These are phyloP conservation scores for Penicillium sclerotigenum DNA, from an alignment of 2,329 filamentous ascomycete genomes.

Conservation along the genomic window DNA sequence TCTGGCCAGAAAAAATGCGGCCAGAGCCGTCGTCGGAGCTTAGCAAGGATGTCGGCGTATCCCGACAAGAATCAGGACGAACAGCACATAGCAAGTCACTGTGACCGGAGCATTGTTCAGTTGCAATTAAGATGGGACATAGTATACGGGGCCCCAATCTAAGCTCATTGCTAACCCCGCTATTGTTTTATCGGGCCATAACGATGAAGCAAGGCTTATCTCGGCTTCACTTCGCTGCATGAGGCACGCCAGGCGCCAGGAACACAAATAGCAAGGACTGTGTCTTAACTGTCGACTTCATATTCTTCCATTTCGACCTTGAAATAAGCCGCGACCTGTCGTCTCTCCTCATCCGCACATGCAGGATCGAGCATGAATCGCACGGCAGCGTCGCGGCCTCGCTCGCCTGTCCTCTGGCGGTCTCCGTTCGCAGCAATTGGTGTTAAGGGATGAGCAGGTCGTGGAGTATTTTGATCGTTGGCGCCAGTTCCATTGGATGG, in stretches of 20 bases:
- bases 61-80: neutral
- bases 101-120: neutral
- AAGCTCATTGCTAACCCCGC: neutral
- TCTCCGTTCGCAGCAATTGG: slow-evolving; percentile 46
- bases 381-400: slow-evolving; percentile 67
- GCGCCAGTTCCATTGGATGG: slow-evolving; percentile 17
- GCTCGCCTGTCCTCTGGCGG: slow-evolving; percentile 43
- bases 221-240: neutral
- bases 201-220: neutral
- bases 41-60: neutral
- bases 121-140: neutral
- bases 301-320: slow-evolving; percentile 71
- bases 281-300: slow-evolving; percentile 37
- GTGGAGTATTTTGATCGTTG: neutral
- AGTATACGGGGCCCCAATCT: neutral
- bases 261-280: neutral
- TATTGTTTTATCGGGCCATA: no score
- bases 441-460: slow-evolving; percentile 40
- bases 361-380: slow-evolving; percentile 85
- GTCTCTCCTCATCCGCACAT: slow-evolving; percentile 68
- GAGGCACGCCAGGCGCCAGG: neutral
- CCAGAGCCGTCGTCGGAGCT: neutral
- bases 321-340: slow-evolving; percentile 65
- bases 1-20: neutral
- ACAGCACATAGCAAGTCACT: neutral